Evolutionary conservation across 306 rosid species (phyloP), one percentile per base, ranked within the genome.

Genomic region (Coriaria nepalensis): DNA sequence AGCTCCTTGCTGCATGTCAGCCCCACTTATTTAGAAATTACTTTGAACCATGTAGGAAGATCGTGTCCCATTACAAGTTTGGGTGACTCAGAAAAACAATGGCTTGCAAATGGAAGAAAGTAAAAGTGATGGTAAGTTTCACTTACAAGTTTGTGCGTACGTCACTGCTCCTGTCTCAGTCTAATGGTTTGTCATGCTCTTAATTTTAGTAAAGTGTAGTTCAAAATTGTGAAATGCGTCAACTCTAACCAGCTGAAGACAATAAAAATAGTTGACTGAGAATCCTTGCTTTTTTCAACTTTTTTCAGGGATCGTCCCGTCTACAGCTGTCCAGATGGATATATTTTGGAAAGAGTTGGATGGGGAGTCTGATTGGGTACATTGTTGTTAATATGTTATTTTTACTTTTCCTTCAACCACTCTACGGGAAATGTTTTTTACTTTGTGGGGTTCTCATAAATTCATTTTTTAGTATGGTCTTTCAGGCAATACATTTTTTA

Each of bases 281-380:
- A 49, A 59, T 69, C 57, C 67, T 45, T 39, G 38, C 60, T 43
- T 50, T 50, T 45, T 51, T 58, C 45, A 47, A 35, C 70, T 40
- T 59, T 75, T 66, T 59, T 10, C 86, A 92, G 92, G 80, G 66
- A 71, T 79, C 53, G 85, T 82, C 66, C 87, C 93, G 57, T 65
- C 73, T 13, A 67, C 75, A 61, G 59, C 87, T 62, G 67, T 70
- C 70, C 98, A 77, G 57, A 78, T 74, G 81, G 94, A 92, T 73
- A 56, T 86, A 65, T 85, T 69, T 73, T 92, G 94, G 98, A 92
- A 92, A 78, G 88, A 78, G 83, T 62, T 73, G 73, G 83, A 82
- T 59, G 88, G 80, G 4, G 94, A 92, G 67, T 79, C 87, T 55
- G 96, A 86, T 59, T 92, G 98, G 98, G 98, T 92, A 82, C 61